phyloP scores from a whole-genome alignment of 768 basidiomycete species.

The Leccinum subgranulosum region DNA sequence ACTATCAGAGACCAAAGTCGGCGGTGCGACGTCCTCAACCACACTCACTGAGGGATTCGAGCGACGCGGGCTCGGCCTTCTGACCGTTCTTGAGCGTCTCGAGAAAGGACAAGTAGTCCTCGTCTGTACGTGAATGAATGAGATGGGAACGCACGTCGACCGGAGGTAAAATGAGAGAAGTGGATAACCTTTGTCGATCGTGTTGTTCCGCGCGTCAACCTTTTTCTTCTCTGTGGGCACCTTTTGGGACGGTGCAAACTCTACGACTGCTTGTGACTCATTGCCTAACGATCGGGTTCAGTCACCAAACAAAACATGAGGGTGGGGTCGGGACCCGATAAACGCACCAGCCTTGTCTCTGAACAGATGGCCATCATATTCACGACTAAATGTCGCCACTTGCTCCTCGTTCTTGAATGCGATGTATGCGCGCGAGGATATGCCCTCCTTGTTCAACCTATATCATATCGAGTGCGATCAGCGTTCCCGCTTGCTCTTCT shows the following conservation, averaged over 20 bases:
- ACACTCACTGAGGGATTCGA: conserved; percentile 48
- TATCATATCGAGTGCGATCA: neutral
- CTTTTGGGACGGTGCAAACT: conserved; percentile 93
- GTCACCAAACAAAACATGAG: neutral
- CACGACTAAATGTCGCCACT: conserved; percentile 71
- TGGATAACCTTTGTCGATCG: conserved; percentile 67
- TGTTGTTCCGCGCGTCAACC: conserved; percentile 73
- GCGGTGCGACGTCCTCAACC: neutral
- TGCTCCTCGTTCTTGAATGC: conserved; percentile 77
- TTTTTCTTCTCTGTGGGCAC: conserved; percentile 74
- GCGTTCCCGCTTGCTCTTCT: neutral
- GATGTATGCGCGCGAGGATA: conserved; percentile 88
- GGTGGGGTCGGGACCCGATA: neutral
- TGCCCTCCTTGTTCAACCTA: conserved; percentile 80
- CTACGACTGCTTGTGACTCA: conserved; percentile 85
- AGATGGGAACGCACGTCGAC: neutral
- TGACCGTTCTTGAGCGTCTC: conserved; percentile 57
- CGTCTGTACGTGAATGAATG: conserved; percentile 51
- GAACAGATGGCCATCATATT: conserved; percentile 90
- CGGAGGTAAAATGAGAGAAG: neutral
- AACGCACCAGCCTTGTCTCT: conserved; percentile 80
- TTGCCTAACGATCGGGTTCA: conserved; percentile 50
- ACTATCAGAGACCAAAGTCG: neutral
- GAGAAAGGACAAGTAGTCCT: conserved; percentile 80
- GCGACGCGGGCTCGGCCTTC: conserved; percentile 55